These are phyloP conservation scores for Sclerospora graminicola DNA, from an alignment of 352 stramenopile species.

Conservation along the genomic window DNA sequence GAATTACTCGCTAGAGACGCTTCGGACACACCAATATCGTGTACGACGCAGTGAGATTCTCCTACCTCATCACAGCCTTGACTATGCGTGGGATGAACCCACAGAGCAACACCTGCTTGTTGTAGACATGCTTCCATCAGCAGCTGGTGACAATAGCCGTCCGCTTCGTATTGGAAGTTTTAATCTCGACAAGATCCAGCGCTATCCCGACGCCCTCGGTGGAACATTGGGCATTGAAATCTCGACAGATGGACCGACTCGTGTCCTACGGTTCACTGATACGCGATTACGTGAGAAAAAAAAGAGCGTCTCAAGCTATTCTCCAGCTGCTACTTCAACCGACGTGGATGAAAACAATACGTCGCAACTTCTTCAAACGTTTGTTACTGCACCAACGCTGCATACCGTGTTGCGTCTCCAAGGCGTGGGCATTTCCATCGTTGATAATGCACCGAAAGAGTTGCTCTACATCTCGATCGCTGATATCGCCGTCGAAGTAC, in stretches of 20 bases:
- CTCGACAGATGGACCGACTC: constrained; percentile 74
- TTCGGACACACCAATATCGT: constrained; percentile 75
- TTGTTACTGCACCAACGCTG: constrained; percentile 41
- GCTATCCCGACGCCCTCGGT: constrained; percentile 61
- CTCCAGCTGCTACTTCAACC: constrained; percentile 18
- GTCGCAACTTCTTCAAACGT: constrained; percentile 32
- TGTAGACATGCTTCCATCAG: constrained; percentile 83
- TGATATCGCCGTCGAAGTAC: constrained; percentile 49
- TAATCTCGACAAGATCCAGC: constrained; percentile 69
- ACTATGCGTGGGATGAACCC: constrained; percentile 85
- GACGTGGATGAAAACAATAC: constrained; percentile 14
- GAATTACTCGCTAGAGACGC: constrained; percentile 84
- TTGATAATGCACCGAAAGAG: constrained; percentile 66
- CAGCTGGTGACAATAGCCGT: constrained; percentile 78
- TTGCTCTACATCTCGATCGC: constrained; percentile 69
- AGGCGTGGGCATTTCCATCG: constrained; percentile 65
- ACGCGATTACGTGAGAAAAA: constrained; percentile 53
- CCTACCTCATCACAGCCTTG: constrained; percentile 75
- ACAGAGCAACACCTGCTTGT: constrained; percentile 70
- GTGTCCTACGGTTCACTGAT: constrained; percentile 81
- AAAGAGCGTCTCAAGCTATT: constrained; percentile 10
- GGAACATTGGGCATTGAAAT: constrained; percentile 77
- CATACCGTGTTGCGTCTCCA: constrained; percentile 48
- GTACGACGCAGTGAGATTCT: constrained; percentile 79
- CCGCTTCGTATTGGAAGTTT: constrained; percentile 79